Base-by-base conservation (phyloP, 2,329 filamentous ascomycete species). In the Gnomoniopsis smithogilvyi region DNA sequence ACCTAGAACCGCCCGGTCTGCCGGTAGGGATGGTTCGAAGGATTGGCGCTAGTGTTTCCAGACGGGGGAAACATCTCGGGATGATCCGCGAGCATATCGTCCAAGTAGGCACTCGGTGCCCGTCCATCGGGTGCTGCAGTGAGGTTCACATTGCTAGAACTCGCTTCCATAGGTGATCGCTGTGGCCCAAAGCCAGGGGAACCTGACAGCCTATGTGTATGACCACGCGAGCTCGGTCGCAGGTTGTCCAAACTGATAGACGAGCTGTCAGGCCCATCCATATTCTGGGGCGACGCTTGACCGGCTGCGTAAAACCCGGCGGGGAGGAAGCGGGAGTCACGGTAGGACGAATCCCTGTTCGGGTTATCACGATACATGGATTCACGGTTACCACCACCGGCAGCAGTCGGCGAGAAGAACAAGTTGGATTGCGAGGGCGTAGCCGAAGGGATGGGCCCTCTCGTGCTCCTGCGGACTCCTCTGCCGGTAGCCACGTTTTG, bases 401-500 rank as follows among this genome's bases (percentile, higher is more conserved):
- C 85, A 1, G 93, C 93, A 0, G 95, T 98, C 0, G 95, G 95
- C 8, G 92, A 96, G 79, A 96, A 99, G 83, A 99, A 99, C 17
- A 98, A 80, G 63, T 89, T 91, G 41, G 85, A 85, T 66, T 82
- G 78, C 68, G 84, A 89, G 12, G 80, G 85, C 26, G 82, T 85
- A 53, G 76, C 76, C 11, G 83, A 83, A 2, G 80, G 80, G 33
- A 76, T 73, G 3, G 81, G 79, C 1, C 78, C 81, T 51, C 83
- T 80, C 59, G 73, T 77, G 15, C 80, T 80, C 51, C 81, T 78
- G 57, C 82, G 78, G 30, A 76, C 74, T 41, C 77, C 78, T 26
- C 84, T 84, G 49, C 78, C 80, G 54, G 74, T 74, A 12, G 74
- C 72, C 30, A 75, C 70, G 22, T 79, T 83, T 62, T 78, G 78